Base-by-base conservation (phyloP, 208 protist genomes). In the Leishmania gerbilli region DNA sequence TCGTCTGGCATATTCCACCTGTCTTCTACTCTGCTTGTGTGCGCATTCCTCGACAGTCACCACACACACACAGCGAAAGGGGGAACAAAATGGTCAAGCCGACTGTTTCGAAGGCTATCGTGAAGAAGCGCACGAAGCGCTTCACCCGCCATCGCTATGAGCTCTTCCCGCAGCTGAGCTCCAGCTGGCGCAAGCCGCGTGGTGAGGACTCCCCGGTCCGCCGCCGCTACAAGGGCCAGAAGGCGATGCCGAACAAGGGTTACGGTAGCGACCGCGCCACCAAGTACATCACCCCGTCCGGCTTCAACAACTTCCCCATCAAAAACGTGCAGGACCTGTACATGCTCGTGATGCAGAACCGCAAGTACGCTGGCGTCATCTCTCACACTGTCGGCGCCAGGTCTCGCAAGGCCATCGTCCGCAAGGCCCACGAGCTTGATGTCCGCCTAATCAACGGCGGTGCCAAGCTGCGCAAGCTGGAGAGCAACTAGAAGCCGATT, bases 291-390 rank as follows among this genome's bases (percentile, higher is more conserved):
- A 94, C 95, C 77, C 99, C 99, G 45, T 97, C 98, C 74, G 99
- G 99, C 84, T 99, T 99, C 94, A 98, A 99, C 90, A 97, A 98
- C 89, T 99, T 99, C 91, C 90, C 91, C 79, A 94, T 99, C 77
- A 89, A 91, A 89, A 99, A 97, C 82, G 93, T 98, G 76, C 89
- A 98, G 87, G 99, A 99, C 81, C 95, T 99, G 71, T 99, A 99
- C 91, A 95, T 99, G 90, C 98, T 99, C 45, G 90, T 99, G 49
- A 99, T 99, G 99, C 99, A 99, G 90, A 99, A 99, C 98, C 97
- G 98, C 84, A 99, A 98, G 92, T 99, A 99, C 93, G 97, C 98
- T 74, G 99, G 99, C 75, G 98, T 99, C 81, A 99, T 99, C 90
- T 94, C 93, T 69, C 88, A 97, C 93, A 98, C 93, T 79, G 97